A percentile compares a stretch with the other conserved stretches of the same genome.
These are phyloP conservation scores for Malassezia sp. DNA, from an alignment of 1,284 basidiomycete species.

Conservation along the genomic window DNA sequence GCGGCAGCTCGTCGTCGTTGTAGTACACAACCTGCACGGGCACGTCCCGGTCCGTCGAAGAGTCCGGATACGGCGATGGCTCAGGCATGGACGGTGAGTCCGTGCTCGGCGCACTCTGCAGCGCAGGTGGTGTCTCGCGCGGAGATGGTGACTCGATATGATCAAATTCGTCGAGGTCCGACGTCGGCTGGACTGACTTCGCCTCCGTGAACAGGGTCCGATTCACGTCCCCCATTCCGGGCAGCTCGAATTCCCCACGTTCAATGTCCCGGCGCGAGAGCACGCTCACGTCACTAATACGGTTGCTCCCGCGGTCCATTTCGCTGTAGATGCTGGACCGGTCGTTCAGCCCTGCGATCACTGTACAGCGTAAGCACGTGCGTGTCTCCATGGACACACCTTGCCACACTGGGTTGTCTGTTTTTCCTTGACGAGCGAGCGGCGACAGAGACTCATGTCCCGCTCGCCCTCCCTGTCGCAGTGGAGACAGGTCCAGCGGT, in stretches of 20 bases:
- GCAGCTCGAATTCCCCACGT: neutral
- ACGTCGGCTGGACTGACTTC: neutral
- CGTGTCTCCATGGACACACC: too few relatives aligned
- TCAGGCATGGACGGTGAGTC: neutral
- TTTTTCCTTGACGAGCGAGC: too few relatives aligned
- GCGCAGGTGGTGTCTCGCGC: too few relatives aligned
- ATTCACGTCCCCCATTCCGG: neutral
- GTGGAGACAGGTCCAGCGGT: too few relatives aligned
- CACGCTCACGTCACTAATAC: constrained; percentile 9
- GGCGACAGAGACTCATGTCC: too few relatives aligned
- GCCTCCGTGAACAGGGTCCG: constrained; percentile 8
- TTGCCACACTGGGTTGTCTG: constrained; percentile 15
- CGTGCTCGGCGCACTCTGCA: too few relatives aligned
- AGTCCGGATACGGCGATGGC: neutral
- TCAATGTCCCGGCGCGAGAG: constrained; percentile 1
- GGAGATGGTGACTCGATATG: neutral
- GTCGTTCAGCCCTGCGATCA: constrained; percentile 13
- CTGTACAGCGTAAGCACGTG: too few relatives aligned
- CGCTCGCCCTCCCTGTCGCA: too few relatives aligned
- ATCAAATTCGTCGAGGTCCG: constrained; percentile 2
- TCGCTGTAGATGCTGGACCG: constrained; percentile 14
- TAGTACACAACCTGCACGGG: constrained; percentile 16
- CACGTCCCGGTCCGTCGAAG: constrained; percentile 5
- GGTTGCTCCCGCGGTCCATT: neutral
- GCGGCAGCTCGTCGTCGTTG: constrained; percentile 12